Evolutionary conservation across 441 rosid genomes (phyloP).

Genomic region (Eutrema salsugineum): DNA sequence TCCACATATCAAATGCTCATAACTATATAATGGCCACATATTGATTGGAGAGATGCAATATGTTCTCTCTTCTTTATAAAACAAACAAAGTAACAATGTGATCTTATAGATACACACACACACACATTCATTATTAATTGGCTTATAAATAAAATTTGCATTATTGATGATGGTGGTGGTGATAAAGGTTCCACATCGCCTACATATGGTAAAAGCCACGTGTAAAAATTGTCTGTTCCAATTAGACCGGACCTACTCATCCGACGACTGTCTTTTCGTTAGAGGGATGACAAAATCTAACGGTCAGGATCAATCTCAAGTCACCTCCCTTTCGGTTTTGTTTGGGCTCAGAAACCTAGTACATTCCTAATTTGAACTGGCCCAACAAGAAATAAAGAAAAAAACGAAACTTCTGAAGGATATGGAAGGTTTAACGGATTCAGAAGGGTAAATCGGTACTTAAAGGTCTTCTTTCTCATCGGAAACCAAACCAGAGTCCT

Average conservation of each 20-base stretch:
- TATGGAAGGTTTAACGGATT: background rate
- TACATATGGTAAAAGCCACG: constrained; percentile 1
- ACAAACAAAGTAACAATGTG: background rate
- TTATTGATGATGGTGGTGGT: constrained; percentile 19
- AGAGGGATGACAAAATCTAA: background rate
- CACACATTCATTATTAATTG: background rate
- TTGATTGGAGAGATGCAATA: constrained; percentile 3
- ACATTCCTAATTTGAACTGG: background rate
- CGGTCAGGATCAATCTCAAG: constrained; percentile 12
- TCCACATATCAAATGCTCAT: constrained; percentile 12
- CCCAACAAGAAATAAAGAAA: background rate
- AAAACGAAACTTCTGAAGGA: background rate
- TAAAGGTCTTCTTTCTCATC: background rate
- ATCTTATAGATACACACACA: background rate
- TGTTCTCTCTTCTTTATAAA: background rate
- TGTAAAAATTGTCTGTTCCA: constrained; percentile 17
- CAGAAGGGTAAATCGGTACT: background rate
- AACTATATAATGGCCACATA: constrained; percentile 17
- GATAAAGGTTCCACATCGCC: constrained; percentile 16
- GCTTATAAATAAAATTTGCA: background rate
- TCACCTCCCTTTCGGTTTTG: background rate
- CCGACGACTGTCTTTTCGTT: constrained; percentile 12
- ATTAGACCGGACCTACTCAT: constrained; percentile 2
- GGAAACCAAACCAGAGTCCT: background rate
- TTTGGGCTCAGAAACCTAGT: constrained; percentile 16